phyloP scores from a whole-genome alignment of 2,329 filamentous ascomycete genomes.

The Ascochyta viciae-villosae region DNA sequence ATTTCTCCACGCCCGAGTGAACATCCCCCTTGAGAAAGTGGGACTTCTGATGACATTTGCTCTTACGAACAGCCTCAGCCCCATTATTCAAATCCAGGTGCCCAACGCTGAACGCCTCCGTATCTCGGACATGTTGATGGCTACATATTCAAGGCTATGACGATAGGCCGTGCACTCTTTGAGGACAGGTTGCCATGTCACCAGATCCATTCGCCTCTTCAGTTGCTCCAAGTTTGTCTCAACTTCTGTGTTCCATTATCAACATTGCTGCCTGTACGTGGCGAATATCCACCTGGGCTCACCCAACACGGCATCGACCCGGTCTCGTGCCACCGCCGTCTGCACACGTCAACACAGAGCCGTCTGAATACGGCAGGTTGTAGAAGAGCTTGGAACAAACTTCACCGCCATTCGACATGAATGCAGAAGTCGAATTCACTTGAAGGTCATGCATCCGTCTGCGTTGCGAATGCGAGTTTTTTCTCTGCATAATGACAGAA shows the following conservation, averaged over 20 bases:
- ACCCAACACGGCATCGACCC: neutral
- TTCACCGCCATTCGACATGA: neutral
- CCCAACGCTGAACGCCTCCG: neutral
- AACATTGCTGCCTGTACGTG: conserved; percentile 10
- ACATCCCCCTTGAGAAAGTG: neutral
- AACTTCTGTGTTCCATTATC: neutral
- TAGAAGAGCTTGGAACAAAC: conserved; percentile 10
- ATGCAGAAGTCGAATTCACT: neutral
- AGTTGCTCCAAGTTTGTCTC: neutral
- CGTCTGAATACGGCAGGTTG: conserved; percentile 7
- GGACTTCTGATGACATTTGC: conserved; percentile 10
- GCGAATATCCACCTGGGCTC: conserved; percentile 7
- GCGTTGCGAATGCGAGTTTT: neutral
- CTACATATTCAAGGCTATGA: neutral
- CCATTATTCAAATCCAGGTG: neutral
- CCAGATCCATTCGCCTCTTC: neutral
- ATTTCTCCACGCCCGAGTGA: neutral
- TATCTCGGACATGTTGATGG: neutral
- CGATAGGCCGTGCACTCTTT: neutral
- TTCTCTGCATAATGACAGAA: neutral
- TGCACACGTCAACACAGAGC: neutral
- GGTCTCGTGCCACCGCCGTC: neutral
- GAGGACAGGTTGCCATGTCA: neutral
- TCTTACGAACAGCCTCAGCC: neutral
- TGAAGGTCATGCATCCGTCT: neutral